Evolutionary conservation across 2,329 filamentous ascomycete genomes (phyloP).

Genomic region (Penicillium paneum): DNA sequence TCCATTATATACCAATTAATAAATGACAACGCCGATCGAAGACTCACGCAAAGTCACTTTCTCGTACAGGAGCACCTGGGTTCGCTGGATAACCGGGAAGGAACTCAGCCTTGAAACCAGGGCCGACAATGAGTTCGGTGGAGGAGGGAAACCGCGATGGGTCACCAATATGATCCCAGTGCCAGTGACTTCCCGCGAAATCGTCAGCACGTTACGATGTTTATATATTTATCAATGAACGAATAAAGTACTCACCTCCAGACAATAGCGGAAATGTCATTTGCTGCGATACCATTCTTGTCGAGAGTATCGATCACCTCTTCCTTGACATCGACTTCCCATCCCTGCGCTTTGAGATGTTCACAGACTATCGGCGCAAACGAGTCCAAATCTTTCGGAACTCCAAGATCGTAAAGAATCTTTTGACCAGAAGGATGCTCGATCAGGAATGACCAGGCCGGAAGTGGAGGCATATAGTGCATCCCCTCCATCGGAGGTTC

Average conservation of each 20-base stretch:
- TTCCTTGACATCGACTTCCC: not conserved
- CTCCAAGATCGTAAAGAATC: slow-evolving; percentile 49
- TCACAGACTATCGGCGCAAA: slow-evolving; percentile 26
- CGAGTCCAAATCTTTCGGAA: slow-evolving; percentile 47
- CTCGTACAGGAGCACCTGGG: slow-evolving; percentile 37
- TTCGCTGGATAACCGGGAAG: slow-evolving; percentile 47
- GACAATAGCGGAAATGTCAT: slow-evolving; percentile 5
- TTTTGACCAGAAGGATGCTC: slow-evolving; percentile 35
- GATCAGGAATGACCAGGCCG: slow-evolving; percentile 22
- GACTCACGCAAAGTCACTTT: slow-evolving; percentile 43
- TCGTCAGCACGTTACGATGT: not conserved
- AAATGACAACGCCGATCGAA: too few relatives aligned
- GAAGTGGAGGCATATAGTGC: not conserved
- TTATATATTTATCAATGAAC: not conserved
- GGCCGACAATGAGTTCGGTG: slow-evolving; percentile 48
- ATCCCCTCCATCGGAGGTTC: slow-evolving; percentile 7
- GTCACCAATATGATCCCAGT: slow-evolving; percentile 46
- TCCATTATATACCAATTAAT: too few relatives aligned
- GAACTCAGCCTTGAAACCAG: slow-evolving; percentile 45
- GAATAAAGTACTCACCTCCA: slow-evolving; percentile 2
- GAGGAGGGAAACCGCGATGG: slow-evolving; percentile 42
- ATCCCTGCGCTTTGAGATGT: not conserved
- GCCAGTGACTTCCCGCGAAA: slow-evolving; percentile 26
- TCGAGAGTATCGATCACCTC: slow-evolving; percentile 9
- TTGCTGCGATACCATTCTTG: not conserved